These are phyloP conservation scores for Rhizomucor pusillus DNA, from an alignment of 371 early-diverging fungal genomes.

Conservation along the genomic window DNA sequence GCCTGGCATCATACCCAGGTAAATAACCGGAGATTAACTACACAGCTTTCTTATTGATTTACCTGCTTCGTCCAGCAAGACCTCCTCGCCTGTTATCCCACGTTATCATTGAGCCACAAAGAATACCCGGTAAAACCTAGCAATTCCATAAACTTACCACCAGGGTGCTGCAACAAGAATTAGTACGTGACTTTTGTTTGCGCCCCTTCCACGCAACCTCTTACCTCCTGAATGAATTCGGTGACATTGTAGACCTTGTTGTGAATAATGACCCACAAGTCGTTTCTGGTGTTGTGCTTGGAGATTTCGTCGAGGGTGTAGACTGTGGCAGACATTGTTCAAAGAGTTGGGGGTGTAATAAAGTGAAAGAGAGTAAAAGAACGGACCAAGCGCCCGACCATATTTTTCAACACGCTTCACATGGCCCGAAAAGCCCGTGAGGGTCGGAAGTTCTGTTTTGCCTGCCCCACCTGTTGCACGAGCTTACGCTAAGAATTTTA, in stretches of 20 bases:
- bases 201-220: background rate
- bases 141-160: slow-evolving; percentile 29
- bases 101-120: too few relatives aligned
- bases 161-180: slow-evolving; percentile 37
- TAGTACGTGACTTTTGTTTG: background rate
- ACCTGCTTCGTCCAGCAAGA: slow-evolving; percentile 59
- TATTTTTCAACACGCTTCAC: too few relatives aligned
- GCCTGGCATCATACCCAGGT: too few relatives aligned
- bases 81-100: slow-evolving; percentile 52
- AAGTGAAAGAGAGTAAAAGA: slow-evolving; percentile 8
- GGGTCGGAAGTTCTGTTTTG: too few relatives aligned
- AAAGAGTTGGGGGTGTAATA: slow-evolving; percentile 13
- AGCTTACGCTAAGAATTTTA: too few relatives aligned
- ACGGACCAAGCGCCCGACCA: background rate
- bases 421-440: too few relatives aligned
- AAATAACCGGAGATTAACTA: too few relatives aligned
- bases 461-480: too few relatives aligned
- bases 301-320: slow-evolving; percentile 57
- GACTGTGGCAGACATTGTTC: slow-evolving; percentile 20
- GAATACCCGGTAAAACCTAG: too few relatives aligned
- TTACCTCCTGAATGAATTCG: slow-evolving; percentile 66
- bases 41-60: slow-evolving; percentile 3
- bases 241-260: slow-evolving; percentile 87
- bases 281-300: slow-evolving; percentile 50
- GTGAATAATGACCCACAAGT: slow-evolving; percentile 72